Base-by-base conservation (phyloP, 108 stramenopile species). In the Skeletonema potamos region DNA sequence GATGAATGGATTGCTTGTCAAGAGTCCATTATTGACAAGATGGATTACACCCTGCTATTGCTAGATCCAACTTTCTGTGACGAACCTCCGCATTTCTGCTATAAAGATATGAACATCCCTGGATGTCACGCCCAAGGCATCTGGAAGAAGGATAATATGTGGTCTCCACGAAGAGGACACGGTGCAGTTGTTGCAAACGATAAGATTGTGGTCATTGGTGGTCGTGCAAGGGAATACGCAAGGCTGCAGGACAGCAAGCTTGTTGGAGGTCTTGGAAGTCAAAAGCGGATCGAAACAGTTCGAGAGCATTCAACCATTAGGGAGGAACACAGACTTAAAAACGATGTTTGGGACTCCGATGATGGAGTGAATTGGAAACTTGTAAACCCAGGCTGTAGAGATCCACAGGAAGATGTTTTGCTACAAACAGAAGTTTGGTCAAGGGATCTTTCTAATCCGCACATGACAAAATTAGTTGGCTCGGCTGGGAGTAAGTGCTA, bases 1-100 rank as follows among this genome's bases (percentile, higher is more conserved):
- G 89, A 92, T 28, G 85, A 89, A 3, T 92, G 89, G 88, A 91
- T 92, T 64, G 56, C 72, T 37, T 90, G 92, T 55, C 85, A 90
- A 82, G 80, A 86, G 20, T 67, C 60, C 4, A 74, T 81, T 48
- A 76, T 66, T 6, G 54, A 77, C 27, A 60, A 68, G 32, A 74
- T 82, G 65, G 62, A 22, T 22, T 33, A 54, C n/a, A 44, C 64
- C 39, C 46, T 57, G 6, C 20, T 20, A 32, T 48, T 67, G 2
- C 37, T 36, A 26, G 68, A 82, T 48, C 80, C 74, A 15, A 60
- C 75, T 22, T 56, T 72, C 10, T 76, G 77, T 27, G 48, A 74
- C 4, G 68, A 70, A 3, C 82, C 77, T 48, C 67, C 73, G 10
- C 44, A 62, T 33, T 69, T 66, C 27, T 79, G 70, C 37, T 74